Base-by-base conservation (phyloP, 768 basidiomycete genomes). In the Tylopilus rubrobrunneus region DNA sequence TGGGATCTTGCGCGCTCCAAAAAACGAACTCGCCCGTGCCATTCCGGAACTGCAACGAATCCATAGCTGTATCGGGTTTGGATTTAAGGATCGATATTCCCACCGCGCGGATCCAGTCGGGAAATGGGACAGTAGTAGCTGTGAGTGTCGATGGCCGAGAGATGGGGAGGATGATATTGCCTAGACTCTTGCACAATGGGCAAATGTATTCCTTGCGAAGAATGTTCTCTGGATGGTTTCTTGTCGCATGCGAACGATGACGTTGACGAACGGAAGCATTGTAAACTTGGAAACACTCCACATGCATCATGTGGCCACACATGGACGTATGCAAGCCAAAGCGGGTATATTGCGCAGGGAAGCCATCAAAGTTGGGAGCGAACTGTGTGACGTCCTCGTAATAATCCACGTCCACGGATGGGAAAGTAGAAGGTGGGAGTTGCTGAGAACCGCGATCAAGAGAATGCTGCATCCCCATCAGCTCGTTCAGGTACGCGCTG, bases 231-330 rank as follows among this genome's bases (percentile, higher is more conserved):
- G 97, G 95, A 64, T 97, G 96, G 59, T 94, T 92, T 37, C 97
- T 76, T 7, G 92, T 92, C 6, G 89, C 84, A 61, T 98, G 96
- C 0, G 87, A 78, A 8, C 89, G 81, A 65, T 96, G 93, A 12
- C 95, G 87, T 56, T 89, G 86, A 43, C 91, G 81, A 49, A 98
- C 86, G 17, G 94, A 95, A 2, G 80, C 67, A 58, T 83, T 93
- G 69, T 98, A 98, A 2, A 87, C 86, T 46, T 87, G 86, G 76
- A 98, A 96, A 71, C 97, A 98, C 40, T 88, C 84, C 56, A 95
- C 73, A 71, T 99, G 97, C 94, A 99, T 98, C 79, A 95, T 84
- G 66, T 98, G 97, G 31, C 87, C 92, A 69, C 96, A 98, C 37
- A 92, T 86, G 1, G 94, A 93, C 10, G 86, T 74, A 64, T 94